Evolutionary conservation across 495 filamentous ascomycete species (phyloP).

Genomic region (Aspergillus homomorphus): DNA sequence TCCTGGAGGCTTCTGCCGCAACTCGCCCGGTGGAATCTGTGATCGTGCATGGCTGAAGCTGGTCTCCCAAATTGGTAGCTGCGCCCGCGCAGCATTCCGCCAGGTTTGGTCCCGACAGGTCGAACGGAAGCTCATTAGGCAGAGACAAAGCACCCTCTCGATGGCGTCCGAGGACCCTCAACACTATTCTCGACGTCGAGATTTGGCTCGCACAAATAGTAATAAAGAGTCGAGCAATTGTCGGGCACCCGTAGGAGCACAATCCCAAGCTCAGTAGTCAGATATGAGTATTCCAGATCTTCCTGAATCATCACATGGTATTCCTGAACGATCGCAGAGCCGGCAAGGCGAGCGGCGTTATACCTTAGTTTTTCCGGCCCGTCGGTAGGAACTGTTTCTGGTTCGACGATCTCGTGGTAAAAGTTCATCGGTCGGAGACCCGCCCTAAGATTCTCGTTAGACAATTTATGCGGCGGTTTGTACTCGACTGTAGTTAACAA

Average conservation of each 20-base stretch:
- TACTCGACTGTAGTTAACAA: conserved; percentile 34
- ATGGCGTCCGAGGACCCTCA: background rate
- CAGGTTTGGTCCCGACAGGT: conserved; percentile 24
- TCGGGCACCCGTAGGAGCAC: conserved; percentile 34
- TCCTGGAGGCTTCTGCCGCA: conserved; percentile 14
- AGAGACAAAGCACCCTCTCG: conserved; percentile 17
- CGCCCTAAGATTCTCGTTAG: conserved; percentile 26
- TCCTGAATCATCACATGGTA: conserved; percentile 34
- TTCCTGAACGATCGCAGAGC: conserved; percentile 23
- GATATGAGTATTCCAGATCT: conserved; percentile 27
- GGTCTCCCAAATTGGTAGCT: conserved; percentile 20
- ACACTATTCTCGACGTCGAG: conserved; percentile 21
- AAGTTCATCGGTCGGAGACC: conserved; percentile 31
- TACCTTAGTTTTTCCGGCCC: conserved; percentile 21
- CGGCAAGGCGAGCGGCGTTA: conserved; percentile 22
- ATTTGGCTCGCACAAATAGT: conserved; percentile 34
- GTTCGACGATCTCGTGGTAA: conserved; percentile 21
- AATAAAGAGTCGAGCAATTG: conserved; percentile 35
- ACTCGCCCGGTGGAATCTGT: conserved; percentile 16
- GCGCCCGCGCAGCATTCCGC: conserved; percentile 21
- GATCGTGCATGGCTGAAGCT: conserved; percentile 14
- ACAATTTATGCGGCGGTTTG: conserved; percentile 38
- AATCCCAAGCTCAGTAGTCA: conserved; percentile 29
- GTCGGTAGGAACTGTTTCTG: conserved; percentile 19
- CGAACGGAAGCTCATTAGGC: conserved; percentile 20